Evolutionary conservation across 176 grass and related monocot genomes (phyloP), one percentile per base, ranked within the genome.

Genomic region (Otatea glauca): DNA sequence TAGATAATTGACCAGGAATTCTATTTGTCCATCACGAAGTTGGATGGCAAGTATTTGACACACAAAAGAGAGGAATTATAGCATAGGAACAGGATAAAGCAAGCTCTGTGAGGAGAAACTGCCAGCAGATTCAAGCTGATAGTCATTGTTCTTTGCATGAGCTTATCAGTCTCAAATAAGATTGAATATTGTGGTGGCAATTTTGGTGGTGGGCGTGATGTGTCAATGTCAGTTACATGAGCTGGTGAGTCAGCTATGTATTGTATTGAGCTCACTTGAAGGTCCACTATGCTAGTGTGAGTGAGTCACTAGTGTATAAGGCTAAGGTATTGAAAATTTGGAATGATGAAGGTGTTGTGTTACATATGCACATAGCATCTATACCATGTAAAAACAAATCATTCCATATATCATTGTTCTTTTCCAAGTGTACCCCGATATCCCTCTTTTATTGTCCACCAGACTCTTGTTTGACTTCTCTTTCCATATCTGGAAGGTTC

Each of bases 71-170:
- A 20, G 13, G 12, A 68, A 76, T 12, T 53, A n/a, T 58, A 21
- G 43, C 49, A 42, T 51, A 67, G 35, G 53, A 73, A 73, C 0
- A 74, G 39, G 6, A 0, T 27, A 58, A 35, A 58, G n/a, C 15
- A 58, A 44, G 48, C 9, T n/a, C 48, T 42, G n/a, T 20, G 10
- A 84, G 29, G 53, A 71, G 13, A 79, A 63, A 15, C 2, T 49
- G 0, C 4, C 3, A 9, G 24, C 20, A 11, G 62, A 58, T 77
- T 77, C 37, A 9, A 16, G 23, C 13, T 74, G 20, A 16, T 6
- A 32, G 35, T 54, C 49, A 59, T 68, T 11, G 12, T 58, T 38
- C 13, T 77, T 77, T 77, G 15, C 25, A 78, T 70, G 38, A 58
- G 53, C 53, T 16, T 50, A 50, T 50, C 17, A 54, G 18, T 21